Conservation (phyloP, 2,329 filamentous ascomycete genomes). For the Neofusicoccum laricinum region DNA sequence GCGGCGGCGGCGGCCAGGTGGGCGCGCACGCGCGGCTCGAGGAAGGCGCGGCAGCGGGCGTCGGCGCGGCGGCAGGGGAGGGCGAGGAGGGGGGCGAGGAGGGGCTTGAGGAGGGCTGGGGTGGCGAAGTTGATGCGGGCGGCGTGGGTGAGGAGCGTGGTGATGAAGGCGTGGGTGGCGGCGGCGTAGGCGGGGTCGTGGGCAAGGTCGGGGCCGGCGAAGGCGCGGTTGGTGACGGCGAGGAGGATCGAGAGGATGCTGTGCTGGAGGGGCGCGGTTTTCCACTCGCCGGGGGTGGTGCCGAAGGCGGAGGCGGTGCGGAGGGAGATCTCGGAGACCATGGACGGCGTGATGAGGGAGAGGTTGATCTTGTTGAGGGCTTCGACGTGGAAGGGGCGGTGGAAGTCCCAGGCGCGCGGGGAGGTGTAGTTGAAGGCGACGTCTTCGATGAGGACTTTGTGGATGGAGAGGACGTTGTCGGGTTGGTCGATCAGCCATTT, state of each 20-base stretch:
- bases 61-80: not conserved
- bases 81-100: not conserved
- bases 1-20: not conserved
- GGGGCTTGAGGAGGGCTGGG: not conserved
- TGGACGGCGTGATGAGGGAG: not conserved
- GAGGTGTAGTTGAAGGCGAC: constrained; percentile 4
- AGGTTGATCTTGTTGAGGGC: constrained; percentile 14
- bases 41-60: not conserved
- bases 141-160: not conserved
- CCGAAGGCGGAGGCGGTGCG: not conserved
- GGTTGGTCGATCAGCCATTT: constrained; percentile 8
- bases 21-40: not conserved
- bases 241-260: not conserved
- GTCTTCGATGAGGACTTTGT: constrained; percentile 7
- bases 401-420: constrained; percentile 4
- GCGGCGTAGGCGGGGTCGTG: not conserved
- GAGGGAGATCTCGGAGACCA: constrained; percentile 1
- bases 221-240: constrained; percentile 8
- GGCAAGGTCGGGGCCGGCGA: not conserved
- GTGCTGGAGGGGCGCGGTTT: not conserved
- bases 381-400: constrained; percentile 12
- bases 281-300: not conserved
- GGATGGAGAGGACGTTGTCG: constrained; percentile 10
- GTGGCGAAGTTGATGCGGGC: not conserved
- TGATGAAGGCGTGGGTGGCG: not conserved